These are phyloP conservation scores for Draba incana DNA, from an alignment of 345 rosid species.

Conservation along the genomic window DNA sequence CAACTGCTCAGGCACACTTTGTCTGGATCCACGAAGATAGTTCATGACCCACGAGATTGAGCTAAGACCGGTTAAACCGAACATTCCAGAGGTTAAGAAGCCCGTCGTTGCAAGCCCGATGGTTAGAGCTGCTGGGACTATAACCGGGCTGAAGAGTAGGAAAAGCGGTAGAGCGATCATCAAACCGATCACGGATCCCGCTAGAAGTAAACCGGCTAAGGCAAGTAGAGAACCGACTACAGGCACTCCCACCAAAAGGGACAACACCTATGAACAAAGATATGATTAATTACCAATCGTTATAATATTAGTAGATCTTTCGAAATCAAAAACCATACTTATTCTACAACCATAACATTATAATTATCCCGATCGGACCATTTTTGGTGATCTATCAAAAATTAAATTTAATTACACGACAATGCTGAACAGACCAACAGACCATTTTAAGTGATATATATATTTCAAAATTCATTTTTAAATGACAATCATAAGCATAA, in stretches of 20 bases:
- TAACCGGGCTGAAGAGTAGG: slow-evolving; percentile 58
- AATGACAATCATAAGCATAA: not conserved
- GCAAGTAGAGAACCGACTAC: slow-evolving; percentile 50
- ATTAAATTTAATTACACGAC: too few relatives aligned
- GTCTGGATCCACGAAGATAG: slow-evolving; percentile 38
- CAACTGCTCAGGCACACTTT: slow-evolving; percentile 43
- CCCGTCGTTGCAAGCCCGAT: slow-evolving; percentile 49
- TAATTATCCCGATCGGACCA: too few relatives aligned
- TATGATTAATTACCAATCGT: too few relatives aligned
- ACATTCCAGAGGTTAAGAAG: slow-evolving; percentile 51
- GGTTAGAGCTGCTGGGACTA: slow-evolving; percentile 61
- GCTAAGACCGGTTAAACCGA: slow-evolving; percentile 53
- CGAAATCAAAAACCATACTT: too few relatives aligned
- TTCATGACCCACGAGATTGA: slow-evolving; percentile 55
- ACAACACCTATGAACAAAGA: too few relatives aligned
- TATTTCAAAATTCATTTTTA: not conserved
- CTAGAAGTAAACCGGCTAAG: slow-evolving; percentile 52
- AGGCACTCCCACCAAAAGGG: slow-evolving; percentile 49
- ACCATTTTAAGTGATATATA: too few relatives aligned
- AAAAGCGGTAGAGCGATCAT: slow-evolving; percentile 51
- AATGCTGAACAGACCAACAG: too few relatives aligned
- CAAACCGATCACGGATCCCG: slow-evolving; percentile 48
- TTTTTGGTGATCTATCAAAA: too few relatives aligned
- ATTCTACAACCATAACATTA: too few relatives aligned
- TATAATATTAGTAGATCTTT: too few relatives aligned